A percentile compares a stretch with the other conserved stretches of the same genome.
Evolutionary conservation across 2,329 filamentous ascomycete genomes (phyloP).

Genomic region (Hymenoscyphus salicellus): DNA sequence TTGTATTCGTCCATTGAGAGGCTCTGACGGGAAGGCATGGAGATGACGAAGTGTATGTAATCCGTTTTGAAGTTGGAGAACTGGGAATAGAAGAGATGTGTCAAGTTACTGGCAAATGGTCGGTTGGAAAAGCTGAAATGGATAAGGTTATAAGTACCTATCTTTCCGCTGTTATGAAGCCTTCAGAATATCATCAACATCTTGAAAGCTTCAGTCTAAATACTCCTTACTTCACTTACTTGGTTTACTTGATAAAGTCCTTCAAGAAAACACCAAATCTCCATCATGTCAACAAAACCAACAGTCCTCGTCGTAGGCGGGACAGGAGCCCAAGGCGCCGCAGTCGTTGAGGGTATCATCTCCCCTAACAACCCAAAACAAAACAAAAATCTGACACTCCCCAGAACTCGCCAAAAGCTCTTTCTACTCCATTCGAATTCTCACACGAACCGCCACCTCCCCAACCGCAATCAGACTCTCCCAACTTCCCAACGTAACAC

Average conservation of each 20-base stretch:
- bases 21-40: not conserved
- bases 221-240: not conserved
- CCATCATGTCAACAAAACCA: not conserved
- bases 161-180: not conserved
- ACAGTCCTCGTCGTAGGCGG: conserved; percentile 12
- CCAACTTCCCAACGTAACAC: conserved; percentile 21
- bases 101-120: not conserved
- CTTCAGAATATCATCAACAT: not conserved
- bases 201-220: not conserved
- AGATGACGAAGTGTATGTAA: not conserved
- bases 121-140: not conserved
- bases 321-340: conserved; percentile 9
- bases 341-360: conserved; percentile 5
- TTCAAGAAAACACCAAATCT: not conserved
- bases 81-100: not conserved
- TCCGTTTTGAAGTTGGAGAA: not conserved
- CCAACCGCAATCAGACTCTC: conserved; percentile 21
- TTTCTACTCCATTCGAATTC: conserved; percentile 13
- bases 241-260: not conserved
- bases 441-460: conserved; percentile 16
- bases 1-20: not conserved
- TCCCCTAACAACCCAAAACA: not conserved
- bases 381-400: not conserved
- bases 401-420: conserved; percentile 6
- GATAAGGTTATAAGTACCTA: not conserved